Conservation (phyloP, 495 filamentous ascomycete species). For the Penicillium malachiteum region DNA sequence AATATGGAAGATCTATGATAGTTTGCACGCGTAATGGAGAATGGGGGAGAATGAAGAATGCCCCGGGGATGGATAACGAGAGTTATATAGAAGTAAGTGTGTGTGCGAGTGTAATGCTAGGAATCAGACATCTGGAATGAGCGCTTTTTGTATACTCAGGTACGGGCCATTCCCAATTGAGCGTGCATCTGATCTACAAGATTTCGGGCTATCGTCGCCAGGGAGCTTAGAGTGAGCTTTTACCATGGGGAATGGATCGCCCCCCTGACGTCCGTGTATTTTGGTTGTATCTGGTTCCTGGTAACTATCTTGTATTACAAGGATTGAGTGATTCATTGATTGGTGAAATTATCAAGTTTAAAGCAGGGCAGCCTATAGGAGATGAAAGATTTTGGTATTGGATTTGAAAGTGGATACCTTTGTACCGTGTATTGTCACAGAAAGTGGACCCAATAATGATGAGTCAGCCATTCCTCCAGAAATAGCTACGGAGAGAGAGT, state of each 20-base stretch:
- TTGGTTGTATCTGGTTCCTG: conserved; percentile 23
- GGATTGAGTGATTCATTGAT: conserved; percentile 5
- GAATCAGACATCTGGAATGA: not conserved
- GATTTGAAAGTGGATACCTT: not conserved
- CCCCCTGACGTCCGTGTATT: conserved; percentile 18
- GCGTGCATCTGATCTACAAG: conserved; percentile 27
- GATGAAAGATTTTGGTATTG: not conserved
- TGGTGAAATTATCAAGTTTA: conserved; percentile 13
- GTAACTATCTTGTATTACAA: conserved; percentile 8
- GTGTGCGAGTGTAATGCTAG: not conserved
- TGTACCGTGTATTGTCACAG: not conserved
- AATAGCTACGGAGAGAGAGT: conserved; percentile 6
- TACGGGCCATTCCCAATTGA: conserved; percentile 30
- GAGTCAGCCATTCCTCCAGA: conserved; percentile 27
- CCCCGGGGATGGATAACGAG: conserved; percentile 7
- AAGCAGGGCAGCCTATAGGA: conserved; percentile 31
- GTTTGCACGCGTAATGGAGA: not conserved
- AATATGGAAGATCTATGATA: not conserved
- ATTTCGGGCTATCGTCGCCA: conserved; percentile 25
- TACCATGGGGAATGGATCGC: conserved; percentile 25
- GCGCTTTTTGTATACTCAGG: conserved; percentile 14
- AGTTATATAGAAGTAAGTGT: conserved; percentile 8
- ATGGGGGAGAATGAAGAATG: conserved; percentile 3
- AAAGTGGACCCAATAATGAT: conserved; percentile 27
- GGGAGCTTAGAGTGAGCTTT: conserved; percentile 15